Evolutionary conservation across 163 green algal species (phyloP).

Genomic region (Trebouxia gelatinosa): DNA sequence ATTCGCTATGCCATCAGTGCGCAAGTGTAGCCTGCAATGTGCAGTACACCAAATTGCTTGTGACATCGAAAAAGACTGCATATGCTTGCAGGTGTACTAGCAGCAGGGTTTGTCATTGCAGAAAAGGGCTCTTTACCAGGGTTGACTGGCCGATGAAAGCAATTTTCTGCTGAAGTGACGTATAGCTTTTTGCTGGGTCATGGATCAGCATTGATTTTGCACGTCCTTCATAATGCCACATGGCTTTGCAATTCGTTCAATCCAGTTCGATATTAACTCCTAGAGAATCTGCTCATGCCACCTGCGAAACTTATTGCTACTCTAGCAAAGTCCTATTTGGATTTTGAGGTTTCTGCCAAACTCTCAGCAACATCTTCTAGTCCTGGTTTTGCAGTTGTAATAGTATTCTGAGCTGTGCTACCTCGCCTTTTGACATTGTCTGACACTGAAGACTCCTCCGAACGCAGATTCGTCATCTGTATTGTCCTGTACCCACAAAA

Average conservation of each 20-base stretch:
- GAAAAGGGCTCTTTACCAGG: constrained; percentile 45
- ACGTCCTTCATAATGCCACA: background rate
- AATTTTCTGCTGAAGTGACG: background rate
- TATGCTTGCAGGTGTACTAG: constrained; percentile 24
- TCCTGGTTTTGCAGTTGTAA: background rate
- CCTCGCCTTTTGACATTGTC: background rate
- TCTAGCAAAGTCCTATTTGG: background rate
- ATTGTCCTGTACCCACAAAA: constrained; percentile 1
- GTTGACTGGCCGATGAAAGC: constrained; percentile 35
- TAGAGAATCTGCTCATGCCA: background rate
- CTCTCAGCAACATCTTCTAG: no score
- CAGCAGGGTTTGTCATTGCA: constrained; percentile 21
- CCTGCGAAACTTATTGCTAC: background rate
- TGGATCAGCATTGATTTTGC: background rate
- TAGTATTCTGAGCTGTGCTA: background rate
- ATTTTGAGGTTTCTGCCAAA: background rate
- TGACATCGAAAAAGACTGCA: background rate
- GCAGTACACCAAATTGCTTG: background rate
- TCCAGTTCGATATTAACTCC: no score
- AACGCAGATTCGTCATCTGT: constrained; percentile 1
- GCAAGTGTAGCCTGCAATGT: background rate
- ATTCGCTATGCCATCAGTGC: background rate
- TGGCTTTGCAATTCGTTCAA: background rate
- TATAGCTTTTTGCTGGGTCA: background rate
- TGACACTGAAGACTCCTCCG: background rate